Evolutionary conservation across 2,329 filamentous ascomycete species (phyloP).

Genomic region (Calonectria fujianensis): DNA sequence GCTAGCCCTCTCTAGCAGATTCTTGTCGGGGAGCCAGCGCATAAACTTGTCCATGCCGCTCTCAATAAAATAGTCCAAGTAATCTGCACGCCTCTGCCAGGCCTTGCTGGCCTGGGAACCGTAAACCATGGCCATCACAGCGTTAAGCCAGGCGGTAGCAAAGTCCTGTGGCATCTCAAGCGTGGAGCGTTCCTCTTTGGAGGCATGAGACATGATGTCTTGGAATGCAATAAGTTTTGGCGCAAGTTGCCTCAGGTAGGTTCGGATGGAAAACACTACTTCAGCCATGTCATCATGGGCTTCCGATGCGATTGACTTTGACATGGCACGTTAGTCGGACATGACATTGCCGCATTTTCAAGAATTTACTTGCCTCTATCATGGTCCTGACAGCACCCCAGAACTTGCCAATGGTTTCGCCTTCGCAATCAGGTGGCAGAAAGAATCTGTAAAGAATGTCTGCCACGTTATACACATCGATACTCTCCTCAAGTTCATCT

Average conservation of each 20-base stretch:
- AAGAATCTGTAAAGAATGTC: conserved; percentile 66
- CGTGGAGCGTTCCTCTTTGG: conserved; percentile 52
- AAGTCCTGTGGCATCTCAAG: conserved; percentile 61
- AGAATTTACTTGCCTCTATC: conserved; percentile 52
- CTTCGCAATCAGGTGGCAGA: conserved; percentile 60
- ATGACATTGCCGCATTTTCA: not conserved
- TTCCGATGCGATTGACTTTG: conserved; percentile 41
- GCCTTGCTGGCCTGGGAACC: conserved; percentile 45
- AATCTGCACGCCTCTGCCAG: conserved; percentile 57
- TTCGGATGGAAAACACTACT: conserved; percentile 42
- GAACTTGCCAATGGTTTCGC: conserved; percentile 63
- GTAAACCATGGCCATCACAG: conserved; percentile 62
- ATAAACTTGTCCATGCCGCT: conserved; percentile 62
- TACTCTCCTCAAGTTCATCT: conserved; percentile 56
- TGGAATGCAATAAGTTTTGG: conserved; percentile 56
- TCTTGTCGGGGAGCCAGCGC: conserved; percentile 55
- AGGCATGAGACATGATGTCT: conserved; percentile 54
- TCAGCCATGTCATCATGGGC: conserved; percentile 27
- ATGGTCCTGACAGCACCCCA: conserved; percentile 65
- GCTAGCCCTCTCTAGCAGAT: conserved; percentile 60
- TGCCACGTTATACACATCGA: conserved; percentile 65
- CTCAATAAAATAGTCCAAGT: conserved; percentile 57
- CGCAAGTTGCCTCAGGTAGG: conserved; percentile 49
- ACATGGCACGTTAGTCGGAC: conserved; percentile 28
- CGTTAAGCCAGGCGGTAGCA: conserved; percentile 64